Conservation (phyloP, 371 early-diverging fungal genomes). For the Capniomyces stellatus region DNA sequence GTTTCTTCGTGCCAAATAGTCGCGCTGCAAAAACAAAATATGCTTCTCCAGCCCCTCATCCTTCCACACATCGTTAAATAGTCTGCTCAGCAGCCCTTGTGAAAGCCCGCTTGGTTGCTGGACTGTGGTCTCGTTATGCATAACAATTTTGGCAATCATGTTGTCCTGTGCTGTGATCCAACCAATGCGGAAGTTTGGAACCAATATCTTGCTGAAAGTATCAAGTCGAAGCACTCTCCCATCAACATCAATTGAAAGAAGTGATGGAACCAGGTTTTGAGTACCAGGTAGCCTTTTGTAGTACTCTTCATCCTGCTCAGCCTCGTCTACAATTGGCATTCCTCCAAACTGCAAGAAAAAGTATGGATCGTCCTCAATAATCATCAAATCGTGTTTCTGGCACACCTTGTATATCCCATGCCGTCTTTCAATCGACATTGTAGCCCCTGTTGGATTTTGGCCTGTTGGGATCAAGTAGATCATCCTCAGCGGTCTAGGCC, state of each 20-base stretch:
- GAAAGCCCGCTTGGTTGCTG: slow-evolving; percentile 41
- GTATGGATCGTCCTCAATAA: slow-evolving; percentile 59
- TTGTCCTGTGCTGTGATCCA: slow-evolving; percentile 36
- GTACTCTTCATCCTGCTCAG: slow-evolving; percentile 2
- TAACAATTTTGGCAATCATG: slow-evolving; percentile 33
- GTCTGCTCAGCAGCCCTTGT: slow-evolving; percentile 31
- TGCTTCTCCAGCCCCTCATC: slow-evolving; percentile 26
- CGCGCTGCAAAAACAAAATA: slow-evolving; percentile 26
- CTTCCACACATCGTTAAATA: slow-evolving; percentile 36
- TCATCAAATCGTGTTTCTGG: slow-evolving; percentile 31
- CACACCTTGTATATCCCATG: slow-evolving; percentile 33
- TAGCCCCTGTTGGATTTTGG: slow-evolving; percentile 50
- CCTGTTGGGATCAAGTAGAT: slow-evolving; percentile 48
- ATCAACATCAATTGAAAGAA: slow-evolving; percentile 42
- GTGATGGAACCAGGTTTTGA: slow-evolving; percentile 26
- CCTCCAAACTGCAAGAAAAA: slow-evolving; percentile 37
- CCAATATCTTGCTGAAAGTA: slow-evolving; percentile 44
- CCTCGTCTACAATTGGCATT: neutral
- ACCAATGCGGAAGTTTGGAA: slow-evolving; percentile 39
- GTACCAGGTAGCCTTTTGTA: slow-evolving; percentile 9
- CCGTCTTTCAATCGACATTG: slow-evolving; percentile 34
- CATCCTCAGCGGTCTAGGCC: slow-evolving; percentile 22
- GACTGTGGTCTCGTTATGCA: slow-evolving; percentile 37
- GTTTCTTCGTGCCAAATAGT: slow-evolving; percentile 32
- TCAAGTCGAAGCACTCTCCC: slow-evolving; percentile 48